Percentiles rank a stretch among this genome's conserved stretches.
These are phyloP conservation scores for Withania somnifera DNA, from an alignment of 305 asterid genomes.

Conservation along the genomic window DNA sequence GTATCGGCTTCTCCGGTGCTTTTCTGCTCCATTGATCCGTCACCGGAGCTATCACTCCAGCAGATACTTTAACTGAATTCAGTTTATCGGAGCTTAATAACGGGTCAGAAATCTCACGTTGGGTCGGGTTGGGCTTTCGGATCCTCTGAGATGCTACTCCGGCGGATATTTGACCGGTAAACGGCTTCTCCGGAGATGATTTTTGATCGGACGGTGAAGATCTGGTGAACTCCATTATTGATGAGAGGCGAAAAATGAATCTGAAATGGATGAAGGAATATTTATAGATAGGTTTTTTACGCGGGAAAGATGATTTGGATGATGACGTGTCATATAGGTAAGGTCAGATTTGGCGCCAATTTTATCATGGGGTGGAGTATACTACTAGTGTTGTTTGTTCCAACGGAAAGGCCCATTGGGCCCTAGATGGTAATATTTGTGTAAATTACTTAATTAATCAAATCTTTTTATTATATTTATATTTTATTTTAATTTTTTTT, in stretches of 20 bases:
- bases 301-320: not conserved
- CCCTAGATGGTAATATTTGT: no score
- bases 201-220: not conserved
- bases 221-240: not conserved
- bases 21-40: conserved; percentile 30
- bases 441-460: no score
- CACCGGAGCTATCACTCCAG: conserved; percentile 8
- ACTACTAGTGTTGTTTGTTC: no score
- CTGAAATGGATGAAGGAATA: not conserved
- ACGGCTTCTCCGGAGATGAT: not conserved
- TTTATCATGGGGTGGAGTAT: not conserved
- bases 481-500: no score
- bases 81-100: not conserved
- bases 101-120: not conserved
- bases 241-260: not conserved
- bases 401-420: not conserved
- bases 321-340: not conserved
- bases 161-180: not conserved
- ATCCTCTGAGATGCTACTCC: conserved; percentile 24
- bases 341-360: not conserved
- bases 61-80: no score
- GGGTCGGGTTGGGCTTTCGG: conserved; percentile 19
- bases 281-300: not conserved
- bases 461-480: no score
- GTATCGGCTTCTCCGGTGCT: conserved; percentile 51